A percentile compares a stretch with the other conserved stretches of the same genome.
These are phyloP conservation scores for Kwoniella pini DNA, from an alignment of 768 basidiomycete species.

Conservation along the genomic window DNA sequence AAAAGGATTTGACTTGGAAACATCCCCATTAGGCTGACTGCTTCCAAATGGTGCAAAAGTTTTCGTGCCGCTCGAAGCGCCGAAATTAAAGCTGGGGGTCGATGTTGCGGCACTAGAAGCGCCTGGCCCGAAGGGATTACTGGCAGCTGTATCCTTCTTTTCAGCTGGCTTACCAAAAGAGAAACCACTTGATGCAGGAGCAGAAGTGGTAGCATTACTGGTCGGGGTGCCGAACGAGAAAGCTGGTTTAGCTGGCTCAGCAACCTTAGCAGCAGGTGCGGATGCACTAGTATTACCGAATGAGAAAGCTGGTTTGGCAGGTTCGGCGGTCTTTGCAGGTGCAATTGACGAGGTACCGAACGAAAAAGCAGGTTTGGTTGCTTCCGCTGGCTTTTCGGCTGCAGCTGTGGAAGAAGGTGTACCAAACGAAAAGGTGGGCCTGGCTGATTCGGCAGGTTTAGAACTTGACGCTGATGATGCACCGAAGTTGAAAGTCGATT, in stretches of 20 bases:
- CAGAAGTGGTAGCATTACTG: neutral
- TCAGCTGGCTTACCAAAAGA: slow-evolving; percentile 12
- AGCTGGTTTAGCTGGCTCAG: slow-evolving; percentile 13
- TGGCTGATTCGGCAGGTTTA: slow-evolving; percentile 15
- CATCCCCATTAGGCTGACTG: slow-evolving; percentile 4
- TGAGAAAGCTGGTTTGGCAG: slow-evolving; percentile 20
- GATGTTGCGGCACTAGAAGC: slow-evolving; percentile 1
- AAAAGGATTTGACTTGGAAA: slow-evolving; percentile 17
- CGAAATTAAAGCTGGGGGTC: slow-evolving; percentile 8
- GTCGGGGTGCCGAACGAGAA: slow-evolving; percentile 15
- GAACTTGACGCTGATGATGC: too few species aligned
- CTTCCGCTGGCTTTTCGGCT: slow-evolving; percentile 12
- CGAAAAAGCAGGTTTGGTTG: slow-evolving; percentile 25
- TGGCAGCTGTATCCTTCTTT: slow-evolving; percentile 6
- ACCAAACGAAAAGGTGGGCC: slow-evolving; percentile 19
- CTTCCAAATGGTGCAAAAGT: slow-evolving; percentile 1
- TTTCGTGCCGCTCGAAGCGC: slow-evolving; percentile 5
- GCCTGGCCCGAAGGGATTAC: slow-evolving; percentile 16
- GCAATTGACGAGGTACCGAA: slow-evolving; percentile 18
- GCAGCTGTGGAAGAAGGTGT: slow-evolving; percentile 1
- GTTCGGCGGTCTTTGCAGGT: slow-evolving; percentile 13
- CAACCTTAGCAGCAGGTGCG: slow-evolving; percentile 9
- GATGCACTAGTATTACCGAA: slow-evolving; percentile 15
- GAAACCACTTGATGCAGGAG: slow-evolving; percentile 17
- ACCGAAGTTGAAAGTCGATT: slow-evolving; percentile 24